These are phyloP conservation scores for Arthromyces matolae DNA, from an alignment of 768 basidiomycete species.

Conservation along the genomic window DNA sequence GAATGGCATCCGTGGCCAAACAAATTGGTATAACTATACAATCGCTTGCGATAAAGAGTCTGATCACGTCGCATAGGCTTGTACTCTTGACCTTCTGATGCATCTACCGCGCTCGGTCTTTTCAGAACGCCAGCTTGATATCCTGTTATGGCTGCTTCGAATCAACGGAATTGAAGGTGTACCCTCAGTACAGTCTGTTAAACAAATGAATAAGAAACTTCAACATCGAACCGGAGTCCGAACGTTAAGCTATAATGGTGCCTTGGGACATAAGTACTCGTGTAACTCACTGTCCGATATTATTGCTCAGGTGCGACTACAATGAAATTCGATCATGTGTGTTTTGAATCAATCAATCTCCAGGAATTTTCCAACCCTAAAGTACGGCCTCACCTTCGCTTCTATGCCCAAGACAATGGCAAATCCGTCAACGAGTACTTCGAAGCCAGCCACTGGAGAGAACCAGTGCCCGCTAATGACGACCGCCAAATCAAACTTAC, in stretches of 20 bases:
- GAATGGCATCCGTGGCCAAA: slow-evolving; percentile 1
- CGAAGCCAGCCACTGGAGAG: slow-evolving; percentile 20
- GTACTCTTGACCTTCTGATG: slow-evolving; percentile 5
- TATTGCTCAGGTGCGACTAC: slow-evolving; percentile 27
- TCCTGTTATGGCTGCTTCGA: slow-evolving; percentile 2
- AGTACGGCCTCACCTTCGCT: slow-evolving; percentile 26
- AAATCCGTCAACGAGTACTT: no score
- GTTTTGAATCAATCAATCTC: not conserved
- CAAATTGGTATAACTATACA: not conserved
- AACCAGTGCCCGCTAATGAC: slow-evolving; percentile 26
- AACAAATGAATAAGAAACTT: not conserved
- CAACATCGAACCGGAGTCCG: slow-evolving; percentile 22
- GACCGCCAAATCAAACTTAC: slow-evolving; percentile 17
- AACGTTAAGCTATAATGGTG: slow-evolving; percentile 26
- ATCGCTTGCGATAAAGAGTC: not conserved
- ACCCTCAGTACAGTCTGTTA: not conserved
- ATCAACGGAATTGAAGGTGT: not conserved
- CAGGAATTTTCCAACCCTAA: slow-evolving; percentile 37
- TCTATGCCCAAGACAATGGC: slow-evolving; percentile 32
- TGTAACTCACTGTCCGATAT: slow-evolving; percentile 28
- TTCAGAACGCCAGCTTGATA: slow-evolving; percentile 3
- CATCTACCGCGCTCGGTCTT: slow-evolving; percentile 10
- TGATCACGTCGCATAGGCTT: slow-evolving; percentile 3
- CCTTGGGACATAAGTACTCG: slow-evolving; percentile 28
- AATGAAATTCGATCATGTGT: not conserved